Base-by-base conservation (phyloP, 2,329 filamentous ascomycete species). In the Pestalotiopsis sp. region DNA sequence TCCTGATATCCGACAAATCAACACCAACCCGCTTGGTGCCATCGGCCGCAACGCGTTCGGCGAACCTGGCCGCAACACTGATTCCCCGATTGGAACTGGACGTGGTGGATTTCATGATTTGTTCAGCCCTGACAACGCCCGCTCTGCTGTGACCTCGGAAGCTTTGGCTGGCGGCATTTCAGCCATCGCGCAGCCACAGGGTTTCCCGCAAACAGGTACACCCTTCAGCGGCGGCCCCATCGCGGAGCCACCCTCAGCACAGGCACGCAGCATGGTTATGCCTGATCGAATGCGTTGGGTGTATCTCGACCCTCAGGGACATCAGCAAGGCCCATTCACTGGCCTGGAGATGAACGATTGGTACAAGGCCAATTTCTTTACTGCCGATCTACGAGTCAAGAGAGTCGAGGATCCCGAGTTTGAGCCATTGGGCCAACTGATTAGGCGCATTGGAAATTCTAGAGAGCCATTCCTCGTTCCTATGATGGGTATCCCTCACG, bases 281-380 rank as follows among this genome's bases (percentile, higher is more conserved):
- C 96, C 96, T 2, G 96, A 99, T 79, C 89, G 97, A 14, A 99
- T 99, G 94, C 89, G 95, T 75, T 99, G 96, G 96, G 95, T 98
- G 20, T 99, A 99, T 78, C 91, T 97, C 66, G 96, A 99, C 78
- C 96, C 96, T 4, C 94, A 97, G 78, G 94, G 94, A 25, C 92
- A 94, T 71, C 91, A 94, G 5, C 96, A 99, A 78, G 96, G 96
- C 0, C 96, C 96, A 0, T 99, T 96, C 82, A 98, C 94, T 52
- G 96, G 96, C 1, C 84, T 99, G 64, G 96, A 99, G 81, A 99
- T 99, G 96, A 97, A 99, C 74, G 97, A 99, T 76, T 99, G 96
- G 96, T 99, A 98, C 83, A 98, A 98, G 80, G 95, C 95, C 49
- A 95, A 95, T 61, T 99, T 98, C 83, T 99, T 99, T 81, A 97